Base-by-base conservation (phyloP, 1,139 yeast species). In the Suhomyces terraborum region DNA sequence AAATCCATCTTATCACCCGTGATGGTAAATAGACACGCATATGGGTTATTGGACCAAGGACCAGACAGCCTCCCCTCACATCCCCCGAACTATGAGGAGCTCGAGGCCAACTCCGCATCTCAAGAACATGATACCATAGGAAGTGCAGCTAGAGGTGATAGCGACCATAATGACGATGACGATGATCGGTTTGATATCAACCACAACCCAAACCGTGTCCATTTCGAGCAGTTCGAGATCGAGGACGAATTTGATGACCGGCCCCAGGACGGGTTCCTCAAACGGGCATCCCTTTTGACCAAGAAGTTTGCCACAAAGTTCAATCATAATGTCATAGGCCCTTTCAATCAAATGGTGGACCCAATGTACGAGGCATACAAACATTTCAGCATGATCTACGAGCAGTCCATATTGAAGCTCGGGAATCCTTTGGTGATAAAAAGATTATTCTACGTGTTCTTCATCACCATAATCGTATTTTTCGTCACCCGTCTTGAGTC, bases 401-500 rank as follows among this genome's bases (percentile, higher is more conserved):
- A 89, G 51, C 64, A 66, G 30, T 62, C 73, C 29, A 65, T 91
- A 19, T 72, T 82, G 29, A 77, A 78, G 49, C 52, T 87, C 22
- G 96, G 97, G 8, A 89, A 91, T 58, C 97, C 97, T 1, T 66
- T 91, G 42, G 86, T 93, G 40, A 80, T 89, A 27, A 85, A 85
- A 51, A 70, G 98, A 33, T 69, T 89, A 25, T 59, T 87, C 5
- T 88, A 88, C 54, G 85, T 91, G 14, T 56, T 81, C 3, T 59
- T 83, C 38, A 77, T 88, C 49, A 78, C 88, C 25, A 47, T 69
- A 0, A 55, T 84, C 6, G 67, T 87, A 4, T 34, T 26, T 26
- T 25, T 26, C 31, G 25, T 34, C n/a, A 34, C 36, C 1, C 13
- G 65, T 77, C 34, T 75, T 82, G 81, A 79, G 6, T 64, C 66